Evolutionary conservation across 768 basidiomycete species (phyloP), one percentile per base, ranked within the genome.

Genomic region (Glaciozyma martinii): DNA sequence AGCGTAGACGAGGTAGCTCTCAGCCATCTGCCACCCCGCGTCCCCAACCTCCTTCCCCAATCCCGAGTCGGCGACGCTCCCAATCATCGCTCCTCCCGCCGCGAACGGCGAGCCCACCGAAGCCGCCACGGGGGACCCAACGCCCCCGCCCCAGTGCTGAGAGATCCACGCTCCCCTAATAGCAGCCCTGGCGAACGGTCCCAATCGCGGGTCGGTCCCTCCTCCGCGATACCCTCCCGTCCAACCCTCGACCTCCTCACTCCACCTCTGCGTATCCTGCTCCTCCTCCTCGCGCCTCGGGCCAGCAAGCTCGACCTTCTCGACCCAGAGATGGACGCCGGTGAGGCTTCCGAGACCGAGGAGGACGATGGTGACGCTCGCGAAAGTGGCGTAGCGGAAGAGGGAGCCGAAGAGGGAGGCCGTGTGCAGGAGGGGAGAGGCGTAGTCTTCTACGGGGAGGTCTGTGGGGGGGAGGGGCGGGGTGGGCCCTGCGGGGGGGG

Each of bases 381-480:
- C 55, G 47, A 58, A 72, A 40, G 69, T 68, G 33, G 71, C 53
- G 56, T 66, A 68, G 27, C 71, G 67, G 63, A 72, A 72, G 33
- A 65, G 25, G 5, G 9, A 18, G 21, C 42, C 55, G 54, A 66
- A 61, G 57, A 61, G 62, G 25, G 65, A 65, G 12, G 62, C 65
- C 21, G 65, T 70, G 57, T 64, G 60, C 21, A 66, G 44, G 25
- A 70, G 32, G 4, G 68, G 68, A 2, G 68, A 70, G 32, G 65
- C 68, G 43, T 70, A 70, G 54, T 63, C 65, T 23, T 70, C 68
- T 23, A 66, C 59, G 21, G 68, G 65, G 21, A 70, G 59, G 46
- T 63, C 53, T 40, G 68, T 66, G 12, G 68, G 65, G 1, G 68
- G 68, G 37, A 69, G 59, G 1, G 64, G 68, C 10, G 33, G n/a